These are phyloP conservation scores for Nakaseomyces kungkrabaensis DNA, from an alignment of 1,139 yeast genomes.

Conservation along the genomic window DNA sequence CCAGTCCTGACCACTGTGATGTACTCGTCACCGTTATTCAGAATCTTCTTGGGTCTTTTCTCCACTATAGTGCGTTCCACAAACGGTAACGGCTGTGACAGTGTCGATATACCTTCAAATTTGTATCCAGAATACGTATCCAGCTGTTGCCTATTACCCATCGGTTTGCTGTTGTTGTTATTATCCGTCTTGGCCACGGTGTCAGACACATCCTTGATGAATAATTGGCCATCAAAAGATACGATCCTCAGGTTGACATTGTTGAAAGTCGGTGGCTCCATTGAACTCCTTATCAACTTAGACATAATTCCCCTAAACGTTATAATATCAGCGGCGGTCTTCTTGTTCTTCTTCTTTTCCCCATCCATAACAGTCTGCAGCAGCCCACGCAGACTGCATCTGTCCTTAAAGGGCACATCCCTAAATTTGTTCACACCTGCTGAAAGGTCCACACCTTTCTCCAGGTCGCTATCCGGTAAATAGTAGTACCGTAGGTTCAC, in stretches of 20 bases:
- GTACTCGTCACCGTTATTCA: constrained; percentile 67
- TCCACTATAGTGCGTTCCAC: constrained; percentile 59
- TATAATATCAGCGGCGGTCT: constrained; percentile 53
- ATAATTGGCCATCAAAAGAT: constrained; percentile 75
- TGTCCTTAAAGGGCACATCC: constrained; percentile 35
- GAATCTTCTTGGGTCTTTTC: constrained; percentile 45
- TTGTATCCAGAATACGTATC: constrained; percentile 65
- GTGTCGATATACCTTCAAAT: constrained; percentile 70
- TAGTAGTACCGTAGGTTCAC: constrained; percentile 57
- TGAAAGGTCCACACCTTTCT: constrained; percentile 44
- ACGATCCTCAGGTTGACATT: constrained; percentile 54
- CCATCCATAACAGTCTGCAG: constrained; percentile 44
- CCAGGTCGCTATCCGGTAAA: constrained; percentile 59
- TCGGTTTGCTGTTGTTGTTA: background rate
- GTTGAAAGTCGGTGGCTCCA: constrained; percentile 29
- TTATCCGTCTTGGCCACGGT: background rate
- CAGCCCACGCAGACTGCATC: constrained; percentile 40
- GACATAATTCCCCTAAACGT: constrained; percentile 78
- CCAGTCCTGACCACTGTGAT: constrained; percentile 75
- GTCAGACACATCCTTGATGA: constrained; percentile 52
- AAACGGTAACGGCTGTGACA: constrained; percentile 67
- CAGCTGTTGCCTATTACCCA: constrained; percentile 30
- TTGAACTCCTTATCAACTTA: constrained; percentile 22
- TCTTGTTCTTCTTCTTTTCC: constrained; percentile 43
- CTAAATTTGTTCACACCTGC: constrained; percentile 54